Base-by-base conservation (phyloP, 495 filamentous ascomycete species). In the Penicillium crystallinum region DNA sequence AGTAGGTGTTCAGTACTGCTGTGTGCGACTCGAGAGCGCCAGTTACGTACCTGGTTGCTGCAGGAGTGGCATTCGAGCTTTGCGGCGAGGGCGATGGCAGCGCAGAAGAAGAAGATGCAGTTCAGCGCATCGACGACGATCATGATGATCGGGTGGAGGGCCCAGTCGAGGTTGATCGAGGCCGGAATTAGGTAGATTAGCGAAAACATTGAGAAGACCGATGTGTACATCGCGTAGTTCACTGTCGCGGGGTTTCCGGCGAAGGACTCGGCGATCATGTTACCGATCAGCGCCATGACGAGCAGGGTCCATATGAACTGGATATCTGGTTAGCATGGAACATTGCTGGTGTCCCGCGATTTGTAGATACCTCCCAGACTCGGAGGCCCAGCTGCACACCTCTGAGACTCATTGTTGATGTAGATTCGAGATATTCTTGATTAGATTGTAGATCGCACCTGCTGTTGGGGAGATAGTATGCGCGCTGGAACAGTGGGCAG, bases 251-350 rank as follows among this genome's bases (percentile, higher is more conserved):
- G 79, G 71, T 86, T 84, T 35, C 81, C 81, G 40, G 66, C 46
- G 53, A 71, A 69, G 0, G 81, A 69, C 4, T 76, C 66, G 49
- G 74, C 69, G 60, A 89, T 83, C 74, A 87, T 84, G 70, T 87
- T 84, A 55, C 84, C 85, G 49, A 85, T 59, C 22, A 89, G 72
- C 18, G 84, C 78, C 67, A 86, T 80, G 57, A 85, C 63, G 62
- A 89, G 75, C 25, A 89, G 67, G n/a, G 83, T 77, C 73, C 75
- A 86, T 54, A 87, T 19, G 71, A 87, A 84, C 78, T 87, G 50
- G 11, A 9, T 22, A 4, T 29, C 33, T 18, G 1, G 29, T 41
- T 25, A 41, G n/a, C 14, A 17, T 17, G 33, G 14, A 12, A 18
- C 8, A 47, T 35, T 21, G 10, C 33, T 25, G 8, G 17, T 29